Base-by-base conservation (phyloP, 169 alveolate species). In the Eimeria sp. region DNA sequence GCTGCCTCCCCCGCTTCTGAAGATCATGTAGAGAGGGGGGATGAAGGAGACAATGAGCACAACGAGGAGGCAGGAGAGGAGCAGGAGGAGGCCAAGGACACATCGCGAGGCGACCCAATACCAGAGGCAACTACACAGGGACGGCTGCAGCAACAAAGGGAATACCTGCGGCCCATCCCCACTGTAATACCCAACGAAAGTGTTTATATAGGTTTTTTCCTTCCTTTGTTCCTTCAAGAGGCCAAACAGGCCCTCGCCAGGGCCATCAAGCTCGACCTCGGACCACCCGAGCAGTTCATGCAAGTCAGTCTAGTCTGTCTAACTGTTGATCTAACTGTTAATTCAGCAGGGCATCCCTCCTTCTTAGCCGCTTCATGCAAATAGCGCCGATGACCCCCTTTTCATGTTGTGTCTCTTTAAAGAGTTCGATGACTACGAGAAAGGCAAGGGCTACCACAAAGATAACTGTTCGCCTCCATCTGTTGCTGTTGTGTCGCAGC, bases 241-340 rank as follows among this genome's bases (percentile, higher is more conserved):
- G 95, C 97, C 54, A 95, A 78, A 89, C 95, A 85, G 80, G 72
- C 93, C 82, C 72, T 95, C 23, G 91, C 93, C 4, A 85, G 97
- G 20, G 95, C 95, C 43, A 89, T 88, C 43, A 89, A 74, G 49
- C 64, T 89, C 66, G 97, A 95, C 56, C 60, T 95, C 87, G 83
- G 95, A 52, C 60, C 68, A 2, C 74, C 95, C 25, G 95, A 87
- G 83, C 66, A 60, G 64, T 72, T 71, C 30, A 27, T 85, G 68
- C 96, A 95, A 95, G 93, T 87, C 60, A 33, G 83, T 40, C 49
- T 43, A 95, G 83, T 87, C 60, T 16, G 83, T 40, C 49, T 43
- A 43, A 43, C 49, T 43, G 49, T 43, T 43, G 4, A 43, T 43
- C 58, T 74, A 23, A 18, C 74, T n/a, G 43, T 64, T 64, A 14